Percentiles rank a stretch among this genome's conserved stretches.
These are phyloP conservation scores for Plectosphaerella sp. DNA, from an alignment of 2,329 filamentous ascomycete genomes.

Conservation along the genomic window DNA sequence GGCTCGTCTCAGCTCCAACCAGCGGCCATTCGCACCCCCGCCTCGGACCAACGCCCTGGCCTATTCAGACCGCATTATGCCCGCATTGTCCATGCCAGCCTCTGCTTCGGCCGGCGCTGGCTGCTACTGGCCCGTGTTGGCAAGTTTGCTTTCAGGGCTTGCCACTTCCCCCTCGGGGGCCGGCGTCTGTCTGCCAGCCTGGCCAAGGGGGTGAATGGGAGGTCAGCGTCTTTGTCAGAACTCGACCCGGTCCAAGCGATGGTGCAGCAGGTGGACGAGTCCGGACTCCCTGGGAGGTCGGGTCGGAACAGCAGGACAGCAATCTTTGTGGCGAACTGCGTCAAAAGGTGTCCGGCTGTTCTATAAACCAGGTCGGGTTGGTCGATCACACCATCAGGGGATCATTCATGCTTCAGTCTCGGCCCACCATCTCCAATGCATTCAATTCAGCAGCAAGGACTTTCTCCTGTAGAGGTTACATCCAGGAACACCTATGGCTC, in stretches of 20 bases:
- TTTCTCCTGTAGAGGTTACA: not conserved
- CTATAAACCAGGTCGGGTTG: not conserved
- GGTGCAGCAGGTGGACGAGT: no score
- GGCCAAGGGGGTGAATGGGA: no score
- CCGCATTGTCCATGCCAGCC: not conserved
- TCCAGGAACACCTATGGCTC: no score
- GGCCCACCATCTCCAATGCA: not conserved
- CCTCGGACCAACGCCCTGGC: conserved; percentile 7
- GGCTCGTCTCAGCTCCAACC: not conserved
- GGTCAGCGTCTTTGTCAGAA: no score
- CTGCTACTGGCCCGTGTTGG: not conserved
- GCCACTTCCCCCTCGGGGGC: not conserved
- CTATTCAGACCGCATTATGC: conserved; percentile 11
- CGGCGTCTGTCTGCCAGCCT: no score
- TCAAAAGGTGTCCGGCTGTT: not conserved
- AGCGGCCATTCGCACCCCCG: not conserved
- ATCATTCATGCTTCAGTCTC: not conserved
- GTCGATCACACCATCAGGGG: not conserved
- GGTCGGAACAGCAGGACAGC: no score
- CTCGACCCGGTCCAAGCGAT: no score
- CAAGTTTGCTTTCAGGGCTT: not conserved
- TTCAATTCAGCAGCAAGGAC: not conserved
- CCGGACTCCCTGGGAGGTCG: no score
- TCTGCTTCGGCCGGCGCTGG: not conserved
- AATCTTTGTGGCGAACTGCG: no score